Evolutionary conservation across 352 stramenopile species (phyloP), one percentile per base, ranked within the genome.

Genomic region (Pythium guiyangense): DNA sequence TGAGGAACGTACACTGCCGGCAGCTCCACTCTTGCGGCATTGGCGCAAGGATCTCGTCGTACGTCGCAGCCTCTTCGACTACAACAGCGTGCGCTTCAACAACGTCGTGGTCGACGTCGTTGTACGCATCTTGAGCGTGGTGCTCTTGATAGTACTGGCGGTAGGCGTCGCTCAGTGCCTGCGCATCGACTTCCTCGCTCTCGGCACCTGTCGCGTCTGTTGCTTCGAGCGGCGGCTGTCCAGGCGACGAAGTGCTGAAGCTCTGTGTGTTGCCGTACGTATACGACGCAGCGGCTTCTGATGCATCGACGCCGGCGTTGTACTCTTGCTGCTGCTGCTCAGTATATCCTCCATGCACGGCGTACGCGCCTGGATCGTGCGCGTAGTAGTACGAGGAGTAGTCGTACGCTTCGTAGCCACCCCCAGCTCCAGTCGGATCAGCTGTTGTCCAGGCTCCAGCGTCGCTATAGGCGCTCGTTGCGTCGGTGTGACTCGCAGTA

Each of bases 1-100:
- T 88, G 14, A 73, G 37, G 52, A 67, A 88, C 6, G 78, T 86
- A 59, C 78, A 86, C 54, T 83, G n/a, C 48, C 65, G n/a, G 52
- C 53, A 39, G 42, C 4, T 15, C 44, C 39, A 50, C 27, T 54
- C 48, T 27, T n/a, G 22, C 15, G 22, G 34, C 10, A 48, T 49
- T 15, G 50, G 40, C 8, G 27, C 40, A 49, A 58, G 27, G 37
- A 40, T 52, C 46, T 57, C 49, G 20, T 63, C 57, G 34, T 58
- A 63, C 2, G 34, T 56, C 1, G 45, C n/a, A 5, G 59, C 67
- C 10, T 70, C 62, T 27, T 81, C 71, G 0, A 67, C 63, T n/a
- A 69, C 62, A 3, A 86, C 62, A 20, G 63, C 69, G 39, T 84
- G 64, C 0, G 75, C 77, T 58, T 81, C 73, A 6, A 74, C 64